These are phyloP conservation scores for Aspergillus coremiiformis DNA, from an alignment of 495 filamentous ascomycete genomes.

Conservation along the genomic window DNA sequence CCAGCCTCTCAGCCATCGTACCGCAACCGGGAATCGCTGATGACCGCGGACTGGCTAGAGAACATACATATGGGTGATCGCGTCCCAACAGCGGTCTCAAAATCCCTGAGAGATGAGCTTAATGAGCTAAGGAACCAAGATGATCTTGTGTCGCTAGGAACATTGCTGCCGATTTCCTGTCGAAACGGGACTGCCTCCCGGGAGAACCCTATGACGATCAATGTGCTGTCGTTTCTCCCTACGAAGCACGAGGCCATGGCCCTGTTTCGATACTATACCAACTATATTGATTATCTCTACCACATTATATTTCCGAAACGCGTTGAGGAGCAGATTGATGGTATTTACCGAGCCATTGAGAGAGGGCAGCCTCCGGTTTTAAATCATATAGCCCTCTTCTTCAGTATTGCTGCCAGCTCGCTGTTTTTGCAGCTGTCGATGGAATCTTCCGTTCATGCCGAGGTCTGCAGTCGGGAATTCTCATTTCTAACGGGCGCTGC, in stretches of 20 bases:
- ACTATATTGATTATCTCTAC: slow-evolving; percentile 34
- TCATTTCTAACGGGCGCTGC: slow-evolving; percentile 28
- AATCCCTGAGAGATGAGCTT: slow-evolving; percentile 17
- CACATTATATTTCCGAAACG: slow-evolving; percentile 27
- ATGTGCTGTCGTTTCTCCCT: slow-evolving; percentile 21
- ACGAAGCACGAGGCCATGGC: slow-evolving; percentile 21
- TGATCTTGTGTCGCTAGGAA: not conserved
- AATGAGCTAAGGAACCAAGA: not conserved
- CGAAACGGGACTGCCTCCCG: slow-evolving; percentile 2
- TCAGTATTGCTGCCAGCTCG: slow-evolving; percentile 33
- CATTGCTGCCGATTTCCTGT: not conserved
- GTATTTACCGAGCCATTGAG: slow-evolving; percentile 23
- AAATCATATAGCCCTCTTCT: slow-evolving; percentile 29
- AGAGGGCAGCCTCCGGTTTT: slow-evolving; percentile 10
- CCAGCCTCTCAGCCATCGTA: not conserved
- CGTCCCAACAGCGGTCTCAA: slow-evolving; percentile 23
- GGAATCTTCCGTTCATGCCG: slow-evolving; percentile 22
- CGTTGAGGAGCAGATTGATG: slow-evolving; percentile 26
- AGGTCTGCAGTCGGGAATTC: slow-evolving; percentile 21
- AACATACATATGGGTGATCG: slow-evolving; percentile 36
- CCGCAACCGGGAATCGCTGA: slow-evolving; percentile 15
- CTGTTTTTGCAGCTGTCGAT: slow-evolving; percentile 26
- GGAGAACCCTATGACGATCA: slow-evolving; percentile 19
- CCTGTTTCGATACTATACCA: slow-evolving; percentile 30
- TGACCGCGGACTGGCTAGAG: slow-evolving; percentile 32